Percentiles rank a stretch among this genome's conserved stretches.
Evolutionary conservation across 352 stramenopile species (phyloP).

Genomic region (Globisporangium solare): DNA sequence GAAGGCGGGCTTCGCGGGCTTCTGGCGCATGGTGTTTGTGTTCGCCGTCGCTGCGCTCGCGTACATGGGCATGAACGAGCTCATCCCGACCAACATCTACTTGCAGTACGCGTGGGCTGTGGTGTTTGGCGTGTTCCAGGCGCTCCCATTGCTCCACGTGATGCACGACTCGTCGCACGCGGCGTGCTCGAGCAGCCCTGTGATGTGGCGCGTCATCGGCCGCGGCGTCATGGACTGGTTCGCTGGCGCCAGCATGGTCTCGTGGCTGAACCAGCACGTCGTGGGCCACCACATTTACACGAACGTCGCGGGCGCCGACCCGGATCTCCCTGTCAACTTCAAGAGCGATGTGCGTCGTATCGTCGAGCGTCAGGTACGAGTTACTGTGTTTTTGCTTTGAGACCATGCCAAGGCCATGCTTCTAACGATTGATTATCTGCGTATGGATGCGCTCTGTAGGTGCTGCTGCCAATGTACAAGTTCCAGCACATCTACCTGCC

Average conservation of each 20-base stretch:
- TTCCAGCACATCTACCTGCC: conserved; percentile 93
- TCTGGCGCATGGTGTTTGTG: conserved; percentile 88
- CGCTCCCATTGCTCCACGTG: conserved; percentile 87
- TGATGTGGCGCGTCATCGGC: conserved; percentile 67
- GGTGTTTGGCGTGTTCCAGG: conserved; percentile 88
- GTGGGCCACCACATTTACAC: conserved; percentile 96
- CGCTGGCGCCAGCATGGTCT: conserved; percentile 88
- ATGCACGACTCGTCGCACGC: conserved; percentile 93
- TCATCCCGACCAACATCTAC: conserved; percentile 44
- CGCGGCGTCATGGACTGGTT: conserved; percentile 90
- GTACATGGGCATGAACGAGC: conserved; percentile 76
- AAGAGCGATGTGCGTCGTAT: conserved; percentile 83
- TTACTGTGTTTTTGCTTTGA: not conserved
- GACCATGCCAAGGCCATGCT: not conserved
- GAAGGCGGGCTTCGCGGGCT: conserved; percentile 65
- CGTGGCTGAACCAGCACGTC: conserved; percentile 95
- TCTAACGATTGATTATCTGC: not conserved
- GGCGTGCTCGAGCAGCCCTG: conserved; percentile 78
- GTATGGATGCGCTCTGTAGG: not conserved
- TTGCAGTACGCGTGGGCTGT: conserved; percentile 68
- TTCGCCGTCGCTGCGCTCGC: conserved; percentile 52
- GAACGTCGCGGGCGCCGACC: conserved; percentile 91
- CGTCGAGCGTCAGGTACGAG: conserved; percentile 64
- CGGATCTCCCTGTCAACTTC: conserved; percentile 89
- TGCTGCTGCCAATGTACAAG: conserved; percentile 84